These are phyloP conservation scores for Phialocephala sp. DNA, from an alignment of 2,329 filamentous ascomycete species.

Conservation along the genomic window DNA sequence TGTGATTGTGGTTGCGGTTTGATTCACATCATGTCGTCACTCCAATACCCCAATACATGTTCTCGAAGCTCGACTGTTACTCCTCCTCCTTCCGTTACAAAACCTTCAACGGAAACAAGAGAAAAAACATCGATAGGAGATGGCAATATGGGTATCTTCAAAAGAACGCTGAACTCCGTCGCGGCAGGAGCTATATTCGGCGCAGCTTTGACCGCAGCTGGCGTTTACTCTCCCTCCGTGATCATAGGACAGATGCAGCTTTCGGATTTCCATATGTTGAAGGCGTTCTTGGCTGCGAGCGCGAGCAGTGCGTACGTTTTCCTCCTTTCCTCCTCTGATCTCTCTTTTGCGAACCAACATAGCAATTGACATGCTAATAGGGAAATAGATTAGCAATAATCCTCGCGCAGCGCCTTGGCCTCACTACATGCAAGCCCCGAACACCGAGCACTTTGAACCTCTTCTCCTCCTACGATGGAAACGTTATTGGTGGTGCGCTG, in stretches of 20 bases:
- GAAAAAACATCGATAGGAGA: neutral
- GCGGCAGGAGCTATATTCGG: conserved; percentile 63
- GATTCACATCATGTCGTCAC: no score
- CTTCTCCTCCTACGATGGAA: conserved; percentile 65
- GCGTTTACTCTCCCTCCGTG: conserved; percentile 63
- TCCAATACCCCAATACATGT: no score
- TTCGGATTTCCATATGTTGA: conserved; percentile 68
- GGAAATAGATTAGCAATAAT: conserved; percentile 52
- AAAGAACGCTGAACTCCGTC: conserved; percentile 7
- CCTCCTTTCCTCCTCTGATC: neutral
- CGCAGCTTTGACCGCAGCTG: conserved; percentile 63
- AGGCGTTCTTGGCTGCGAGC: conserved; percentile 67
- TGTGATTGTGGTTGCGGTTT: no score
- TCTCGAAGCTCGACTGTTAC: neutral
- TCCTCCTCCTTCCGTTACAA: neutral
- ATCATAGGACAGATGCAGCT: conserved; percentile 66
- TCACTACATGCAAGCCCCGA: conserved; percentile 41
- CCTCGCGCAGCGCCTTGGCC: conserved; percentile 50
- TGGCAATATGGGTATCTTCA: neutral
- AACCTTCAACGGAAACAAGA: neutral
- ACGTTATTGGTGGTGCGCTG: conserved; percentile 65
- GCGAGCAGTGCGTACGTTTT: conserved; percentile 63
- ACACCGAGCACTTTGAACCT: conserved; percentile 40
- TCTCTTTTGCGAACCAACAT: neutral
- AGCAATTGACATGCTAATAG: neutral